Percentiles rank a stretch among this genome's conserved stretches.
These are phyloP conservation scores for Monosporascus sp. DNA, from an alignment of 2,329 filamentous ascomycete genomes.

Conservation along the genomic window DNA sequence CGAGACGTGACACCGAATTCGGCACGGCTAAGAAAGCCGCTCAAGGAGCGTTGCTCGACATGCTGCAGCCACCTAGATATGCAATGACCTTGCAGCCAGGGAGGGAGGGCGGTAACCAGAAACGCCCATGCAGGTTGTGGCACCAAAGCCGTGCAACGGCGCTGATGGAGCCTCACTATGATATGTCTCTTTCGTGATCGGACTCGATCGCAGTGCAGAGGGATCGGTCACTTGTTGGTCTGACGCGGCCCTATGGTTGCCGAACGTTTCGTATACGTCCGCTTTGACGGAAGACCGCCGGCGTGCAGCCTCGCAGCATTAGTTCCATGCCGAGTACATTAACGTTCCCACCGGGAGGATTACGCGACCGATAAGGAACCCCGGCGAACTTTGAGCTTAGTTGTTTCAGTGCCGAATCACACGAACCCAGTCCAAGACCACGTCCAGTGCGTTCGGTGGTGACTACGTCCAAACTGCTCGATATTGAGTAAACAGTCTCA, in stretches of 20 bases:
- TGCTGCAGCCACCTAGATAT: neutral
- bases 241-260: neutral
- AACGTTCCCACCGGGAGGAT: too few relatives aligned
- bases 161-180: neutral
- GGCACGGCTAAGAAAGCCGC: neutral
- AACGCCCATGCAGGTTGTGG: conserved; percentile 13
- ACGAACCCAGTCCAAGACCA: too few relatives aligned
- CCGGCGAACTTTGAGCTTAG: too few relatives aligned
- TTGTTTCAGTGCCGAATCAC: too few relatives aligned
- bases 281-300: too few relatives aligned
- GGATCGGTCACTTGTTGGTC: neutral
- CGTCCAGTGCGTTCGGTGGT: too few relatives aligned
- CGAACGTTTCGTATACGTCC: neutral
- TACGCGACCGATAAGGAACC: too few relatives aligned
- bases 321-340: too few relatives aligned
- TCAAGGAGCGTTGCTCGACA: too few relatives aligned
- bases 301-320: too few relatives aligned
- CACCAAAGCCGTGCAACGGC: neutral
- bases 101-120: conserved; percentile 11
- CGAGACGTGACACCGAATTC: neutral
- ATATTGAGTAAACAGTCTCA: too few relatives aligned
- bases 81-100: neutral
- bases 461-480: too few relatives aligned
- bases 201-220: neutral
- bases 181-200: neutral